A percentile compares a stretch with the other conserved stretches of the same genome.
These are phyloP conservation scores for Termitomyces sp. DNA, from an alignment of 768 basidiomycete genomes.

Conservation along the genomic window DNA sequence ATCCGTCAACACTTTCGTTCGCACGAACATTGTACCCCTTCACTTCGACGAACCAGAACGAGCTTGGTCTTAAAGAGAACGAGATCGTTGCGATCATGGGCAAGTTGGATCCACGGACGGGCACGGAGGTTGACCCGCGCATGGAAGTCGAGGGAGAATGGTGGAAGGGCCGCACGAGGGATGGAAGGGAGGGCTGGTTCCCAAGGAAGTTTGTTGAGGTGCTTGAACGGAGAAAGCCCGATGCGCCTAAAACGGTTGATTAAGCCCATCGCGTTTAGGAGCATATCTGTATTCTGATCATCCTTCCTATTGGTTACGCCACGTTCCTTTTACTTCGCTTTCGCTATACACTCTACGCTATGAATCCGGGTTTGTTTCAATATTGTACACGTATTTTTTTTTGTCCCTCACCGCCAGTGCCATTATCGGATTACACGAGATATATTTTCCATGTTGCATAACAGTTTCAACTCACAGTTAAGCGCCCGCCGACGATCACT, in stretches of 20 bases:
- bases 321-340: not conserved
- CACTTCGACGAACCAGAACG: constrained; percentile 67
- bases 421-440: not conserved
- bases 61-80: constrained; percentile 80
- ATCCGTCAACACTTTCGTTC: constrained; percentile 81
- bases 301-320: not conserved
- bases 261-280: constrained; percentile 1
- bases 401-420: not conserved
- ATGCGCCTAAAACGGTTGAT: constrained; percentile 26
- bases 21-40: constrained; percentile 83
- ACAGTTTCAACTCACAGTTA: no score
- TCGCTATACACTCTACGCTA: constrained; percentile 9
- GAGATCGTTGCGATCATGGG: constrained; percentile 93
- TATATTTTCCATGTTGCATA: not conserved
- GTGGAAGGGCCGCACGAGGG: constrained; percentile 93
- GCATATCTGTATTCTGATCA: not conserved
- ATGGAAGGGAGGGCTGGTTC: constrained; percentile 94
- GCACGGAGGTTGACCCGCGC: constrained; percentile 65
- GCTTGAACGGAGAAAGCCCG: constrained; percentile 42
- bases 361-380: not conserved
- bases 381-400: not conserved
- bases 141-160: constrained; percentile 72
- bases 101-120: constrained; percentile 70
- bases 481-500: no score
- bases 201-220: constrained; percentile 86